These are phyloP conservation scores for Cercospora brassicicola DNA, from an alignment of 2,329 filamentous ascomycete species.

Conservation along the genomic window DNA sequence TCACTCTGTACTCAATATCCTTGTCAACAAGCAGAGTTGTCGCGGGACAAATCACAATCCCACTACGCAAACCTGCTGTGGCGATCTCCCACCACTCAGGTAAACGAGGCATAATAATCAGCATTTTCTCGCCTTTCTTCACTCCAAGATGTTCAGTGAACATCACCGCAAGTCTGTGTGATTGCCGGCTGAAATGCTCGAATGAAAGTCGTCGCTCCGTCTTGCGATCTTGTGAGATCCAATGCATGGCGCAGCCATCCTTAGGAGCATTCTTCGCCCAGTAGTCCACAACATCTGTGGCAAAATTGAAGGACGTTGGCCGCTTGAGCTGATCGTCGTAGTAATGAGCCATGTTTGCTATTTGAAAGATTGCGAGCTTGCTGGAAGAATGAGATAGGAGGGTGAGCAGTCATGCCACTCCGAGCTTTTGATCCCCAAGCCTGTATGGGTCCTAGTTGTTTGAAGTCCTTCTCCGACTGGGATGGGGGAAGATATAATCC, in stretches of 20 bases:
- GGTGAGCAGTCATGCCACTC: not conserved
- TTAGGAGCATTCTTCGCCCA: slow-evolving; percentile 39
- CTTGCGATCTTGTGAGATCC: slow-evolving; percentile 41
- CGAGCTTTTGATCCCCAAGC: not conserved
- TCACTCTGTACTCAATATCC: slow-evolving; percentile 44
- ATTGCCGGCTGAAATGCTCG: slow-evolving; percentile 41
- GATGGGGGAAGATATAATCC: not conserved
- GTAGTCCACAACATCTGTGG: slow-evolving; percentile 44
- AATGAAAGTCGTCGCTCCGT: slow-evolving; percentile 38
- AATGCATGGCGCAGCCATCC: slow-evolving; percentile 40
- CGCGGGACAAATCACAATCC: slow-evolving; percentile 43
- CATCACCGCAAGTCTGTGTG: slow-evolving; percentile 41
- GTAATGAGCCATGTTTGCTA: slow-evolving; percentile 32
- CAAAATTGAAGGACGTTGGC: slow-evolving; percentile 43
- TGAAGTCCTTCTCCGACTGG: not conserved
- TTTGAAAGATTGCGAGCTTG: not conserved
- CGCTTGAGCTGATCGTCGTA: slow-evolving; percentile 27
- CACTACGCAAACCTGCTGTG: slow-evolving; percentile 40
- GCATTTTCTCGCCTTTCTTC: slow-evolving; percentile 39
- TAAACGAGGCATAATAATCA: slow-evolving; percentile 42
- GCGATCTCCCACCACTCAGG: slow-evolving; percentile 47
- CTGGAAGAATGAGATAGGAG: not conserved
- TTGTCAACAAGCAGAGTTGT: slow-evolving; percentile 43
- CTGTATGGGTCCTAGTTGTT: not conserved
- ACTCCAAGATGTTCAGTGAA: slow-evolving; percentile 38